Evolutionary conservation across 2,329 filamentous ascomycete species (phyloP).

Genomic region (Basipetospora chlamydospora): DNA sequence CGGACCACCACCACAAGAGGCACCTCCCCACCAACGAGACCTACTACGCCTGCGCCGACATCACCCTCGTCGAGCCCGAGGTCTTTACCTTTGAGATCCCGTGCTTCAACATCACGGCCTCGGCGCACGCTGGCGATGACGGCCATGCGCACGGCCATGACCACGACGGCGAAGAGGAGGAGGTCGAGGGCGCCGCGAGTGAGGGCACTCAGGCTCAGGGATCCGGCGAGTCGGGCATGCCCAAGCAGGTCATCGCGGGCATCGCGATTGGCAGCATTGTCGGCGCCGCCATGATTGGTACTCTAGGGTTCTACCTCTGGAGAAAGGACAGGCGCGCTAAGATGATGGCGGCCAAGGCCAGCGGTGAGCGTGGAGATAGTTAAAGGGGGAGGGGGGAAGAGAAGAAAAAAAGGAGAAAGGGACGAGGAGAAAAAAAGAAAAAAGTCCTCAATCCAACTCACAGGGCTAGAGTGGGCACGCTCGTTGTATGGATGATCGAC

Average conservation of each 20-base stretch:
- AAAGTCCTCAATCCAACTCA: too few relatives aligned
- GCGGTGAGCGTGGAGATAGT: too few relatives aligned
- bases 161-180: conserved; percentile 6
- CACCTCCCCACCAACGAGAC: conserved; percentile 19
- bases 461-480: too few relatives aligned
- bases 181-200: conserved; percentile 7
- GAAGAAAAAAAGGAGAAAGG: too few relatives aligned
- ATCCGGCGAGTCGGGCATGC: conserved; percentile 26
- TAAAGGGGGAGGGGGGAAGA: too few relatives aligned
- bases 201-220: conserved; percentile 10
- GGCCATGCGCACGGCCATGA: not conserved
- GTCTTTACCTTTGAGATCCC: conserved; percentile 20
- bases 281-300: conserved; percentile 40
- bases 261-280: conserved; percentile 57
- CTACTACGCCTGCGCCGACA: conserved; percentile 35
- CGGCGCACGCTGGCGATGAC: conserved; percentile 7
- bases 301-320: not conserved
- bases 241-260: conserved; percentile 60
- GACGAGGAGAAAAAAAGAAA: too few relatives aligned
- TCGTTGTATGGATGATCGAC: too few relatives aligned
- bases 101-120: conserved; percentile 28
- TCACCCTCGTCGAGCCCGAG: conserved; percentile 23
- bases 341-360: too few relatives aligned
- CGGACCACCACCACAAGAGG: conserved; percentile 11
- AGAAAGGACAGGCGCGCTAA: conserved; percentile 1